Percentiles rank a stretch among this genome's conserved stretches.
Evolutionary conservation across 2,329 filamentous ascomycete species (phyloP).

Genomic region (Immersiporthe knoxdaviesiana): DNA sequence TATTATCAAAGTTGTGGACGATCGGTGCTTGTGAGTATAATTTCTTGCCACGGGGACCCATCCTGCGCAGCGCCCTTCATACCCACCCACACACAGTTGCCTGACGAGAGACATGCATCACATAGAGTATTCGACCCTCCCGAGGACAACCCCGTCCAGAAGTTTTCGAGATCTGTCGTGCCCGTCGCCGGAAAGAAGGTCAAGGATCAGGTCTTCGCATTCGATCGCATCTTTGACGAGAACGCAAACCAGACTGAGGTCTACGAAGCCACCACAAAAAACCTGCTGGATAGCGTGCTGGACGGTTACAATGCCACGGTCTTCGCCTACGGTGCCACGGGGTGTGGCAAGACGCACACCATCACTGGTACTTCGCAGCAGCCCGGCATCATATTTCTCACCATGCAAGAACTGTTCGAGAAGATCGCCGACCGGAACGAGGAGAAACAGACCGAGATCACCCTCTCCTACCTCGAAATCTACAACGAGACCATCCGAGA

Average conservation of each 20-base stretch:
- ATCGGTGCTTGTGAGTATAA: conserved; percentile 89
- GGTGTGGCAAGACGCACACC: conserved; percentile 98
- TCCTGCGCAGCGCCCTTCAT: background rate
- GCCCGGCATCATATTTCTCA: conserved; percentile 97
- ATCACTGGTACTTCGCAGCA: conserved; percentile 91
- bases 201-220: conserved; percentile 97
- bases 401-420: conserved; percentile 98
- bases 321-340: conserved; percentile 96
- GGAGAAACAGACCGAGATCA: conserved; percentile 87
- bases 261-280: conserved; percentile 89
- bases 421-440: conserved; percentile 84
- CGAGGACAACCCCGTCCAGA: conserved; percentile 89
- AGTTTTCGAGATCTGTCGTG: conserved; percentile 80
- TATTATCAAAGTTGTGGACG: conserved; percentile 95
- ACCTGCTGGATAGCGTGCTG: conserved; percentile 89
- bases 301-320: conserved; percentile 99
- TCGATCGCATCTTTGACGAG: conserved; percentile 96
- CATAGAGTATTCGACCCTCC: conserved; percentile 96
- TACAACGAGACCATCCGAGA: conserved; percentile 99
- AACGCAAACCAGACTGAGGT: conserved; percentile 90
- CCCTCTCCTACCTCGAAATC: conserved; percentile 94
- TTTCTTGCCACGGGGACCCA: background rate
- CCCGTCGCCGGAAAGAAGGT: conserved; percentile 81
- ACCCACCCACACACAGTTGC: background rate
- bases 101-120: background rate